phyloP scores from a whole-genome alignment of 1,284 basidiomycete genomes.

The Leccinum pachyderme region DNA sequence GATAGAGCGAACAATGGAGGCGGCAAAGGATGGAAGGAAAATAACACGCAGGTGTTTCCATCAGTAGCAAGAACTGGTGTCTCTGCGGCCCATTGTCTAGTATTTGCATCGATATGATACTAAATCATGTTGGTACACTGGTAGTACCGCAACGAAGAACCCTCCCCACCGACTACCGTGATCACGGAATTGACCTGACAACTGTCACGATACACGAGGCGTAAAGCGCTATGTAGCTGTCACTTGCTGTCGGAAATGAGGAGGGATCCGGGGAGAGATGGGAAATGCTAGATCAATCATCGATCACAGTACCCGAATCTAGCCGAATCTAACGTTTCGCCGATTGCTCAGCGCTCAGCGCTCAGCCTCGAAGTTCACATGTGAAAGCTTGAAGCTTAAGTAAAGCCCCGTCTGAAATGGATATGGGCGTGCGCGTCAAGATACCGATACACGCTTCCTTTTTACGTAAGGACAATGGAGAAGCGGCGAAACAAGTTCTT shows the following conservation, averaged over 20 bases:
- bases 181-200: neutral
- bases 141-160: too few species aligned
- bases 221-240: neutral
- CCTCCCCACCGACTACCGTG: neutral
- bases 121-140: neutral
- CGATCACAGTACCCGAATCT: neutral
- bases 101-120: neutral
- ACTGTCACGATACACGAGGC: neutral
- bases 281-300: neutral
- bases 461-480: neutral
- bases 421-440: neutral
- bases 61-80: neutral
- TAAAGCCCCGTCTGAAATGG: neutral
- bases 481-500: neutral
- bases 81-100: neutral
- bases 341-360: too few species aligned
- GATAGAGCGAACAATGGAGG: conserved; percentile 8
- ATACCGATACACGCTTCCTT: neutral
- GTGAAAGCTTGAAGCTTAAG: neutral
- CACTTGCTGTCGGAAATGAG: neutral
- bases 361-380: neutral
- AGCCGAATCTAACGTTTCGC: neutral
- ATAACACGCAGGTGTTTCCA: neutral
- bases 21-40: neutral
- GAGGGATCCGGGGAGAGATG: neutral